Conservation (phyloP, 139 green algal genomes). For the Chlamydomonas urium region DNA sequence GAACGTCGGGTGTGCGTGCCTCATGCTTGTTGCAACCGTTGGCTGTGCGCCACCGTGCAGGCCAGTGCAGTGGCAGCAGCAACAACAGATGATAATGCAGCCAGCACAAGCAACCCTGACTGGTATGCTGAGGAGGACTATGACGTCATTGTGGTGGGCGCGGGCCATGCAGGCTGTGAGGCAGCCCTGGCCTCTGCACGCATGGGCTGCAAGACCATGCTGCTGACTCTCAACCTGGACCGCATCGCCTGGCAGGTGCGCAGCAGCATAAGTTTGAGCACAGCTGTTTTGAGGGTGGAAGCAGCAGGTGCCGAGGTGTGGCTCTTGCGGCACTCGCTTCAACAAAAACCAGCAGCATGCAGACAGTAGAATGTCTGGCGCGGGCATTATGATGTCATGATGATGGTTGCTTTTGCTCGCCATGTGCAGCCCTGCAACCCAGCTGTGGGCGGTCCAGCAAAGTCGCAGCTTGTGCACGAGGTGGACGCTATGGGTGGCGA, state of each 20-base stretch:
- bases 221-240: conserved; percentile 95
- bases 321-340: no score
- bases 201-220: conserved; percentile 79
- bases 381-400: no score
- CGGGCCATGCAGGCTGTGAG: conserved; percentile 94
- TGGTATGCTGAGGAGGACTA: conserved; percentile 74
- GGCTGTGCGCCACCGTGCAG: no score
- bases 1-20: no score
- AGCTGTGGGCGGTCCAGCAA: conserved; percentile 27
- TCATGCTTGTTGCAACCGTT: no score
- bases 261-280: no score
- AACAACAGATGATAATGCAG: no score
- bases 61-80: no score
- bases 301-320: no score
- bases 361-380: no score
- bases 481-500: conserved; percentile 91
- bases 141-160: conserved; percentile 95
- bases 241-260: conserved; percentile 83
- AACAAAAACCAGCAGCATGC: no score
- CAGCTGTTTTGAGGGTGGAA: background rate
- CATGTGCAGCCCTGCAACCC: conserved; percentile 27
- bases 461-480: conserved; percentile 49
- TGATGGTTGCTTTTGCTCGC: no score
- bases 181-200: conserved; percentile 87
- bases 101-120: background rate